phyloP scores from a whole-genome alignment of 495 filamentous ascomycete genomes.

The Aspergillus nidulans region DNA sequence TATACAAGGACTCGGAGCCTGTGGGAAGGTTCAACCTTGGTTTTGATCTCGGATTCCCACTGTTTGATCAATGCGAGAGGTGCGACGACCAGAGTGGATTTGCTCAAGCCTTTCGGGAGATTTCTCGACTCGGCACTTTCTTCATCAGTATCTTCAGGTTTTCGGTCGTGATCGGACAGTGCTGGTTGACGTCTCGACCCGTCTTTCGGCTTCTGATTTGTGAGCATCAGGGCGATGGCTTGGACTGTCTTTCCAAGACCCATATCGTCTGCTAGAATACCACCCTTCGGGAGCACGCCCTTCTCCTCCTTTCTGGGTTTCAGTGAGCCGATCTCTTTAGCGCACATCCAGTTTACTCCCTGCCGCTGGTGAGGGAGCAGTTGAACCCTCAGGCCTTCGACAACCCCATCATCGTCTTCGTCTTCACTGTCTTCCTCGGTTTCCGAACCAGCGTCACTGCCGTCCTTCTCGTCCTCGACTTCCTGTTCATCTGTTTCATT shows the following conservation, averaged over 20 bases:
- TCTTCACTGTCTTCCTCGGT: slow-evolving; percentile 57
- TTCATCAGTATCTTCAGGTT: slow-evolving; percentile 17
- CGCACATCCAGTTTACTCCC: slow-evolving; percentile 88
- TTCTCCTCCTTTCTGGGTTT: slow-evolving; percentile 69
- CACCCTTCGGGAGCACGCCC: slow-evolving; percentile 77
- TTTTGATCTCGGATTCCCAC: slow-evolving; percentile 89
- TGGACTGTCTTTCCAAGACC: slow-evolving; percentile 94
- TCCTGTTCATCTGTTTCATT: slow-evolving; percentile 29
- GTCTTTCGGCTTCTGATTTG: slow-evolving; percentile 65
- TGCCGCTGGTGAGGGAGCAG: slow-evolving; percentile 90
- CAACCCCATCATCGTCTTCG: slow-evolving; percentile 65
- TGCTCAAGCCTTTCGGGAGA: slow-evolving; percentile 59
- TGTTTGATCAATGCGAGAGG: slow-evolving; percentile 93
- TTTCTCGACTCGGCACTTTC: slow-evolving; percentile 49
- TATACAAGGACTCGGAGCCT: slow-evolving; percentile 77
- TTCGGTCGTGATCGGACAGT: slow-evolving; percentile 20
- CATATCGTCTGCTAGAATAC: slow-evolving; percentile 91
- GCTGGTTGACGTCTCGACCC: slow-evolving; percentile 24
- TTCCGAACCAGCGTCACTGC: slow-evolving; percentile 38
- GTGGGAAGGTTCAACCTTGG: slow-evolving; percentile 65
- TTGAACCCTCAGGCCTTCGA: slow-evolving; percentile 80
- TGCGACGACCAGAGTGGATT: slow-evolving; percentile 86
- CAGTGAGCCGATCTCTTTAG: slow-evolving; percentile 74
- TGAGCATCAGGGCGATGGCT: slow-evolving; percentile 77
- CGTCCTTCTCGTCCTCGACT: slow-evolving; percentile 54